Evolutionary conservation across 257 asterid species (phyloP).

Genomic region (Gardenia jasminoides): DNA sequence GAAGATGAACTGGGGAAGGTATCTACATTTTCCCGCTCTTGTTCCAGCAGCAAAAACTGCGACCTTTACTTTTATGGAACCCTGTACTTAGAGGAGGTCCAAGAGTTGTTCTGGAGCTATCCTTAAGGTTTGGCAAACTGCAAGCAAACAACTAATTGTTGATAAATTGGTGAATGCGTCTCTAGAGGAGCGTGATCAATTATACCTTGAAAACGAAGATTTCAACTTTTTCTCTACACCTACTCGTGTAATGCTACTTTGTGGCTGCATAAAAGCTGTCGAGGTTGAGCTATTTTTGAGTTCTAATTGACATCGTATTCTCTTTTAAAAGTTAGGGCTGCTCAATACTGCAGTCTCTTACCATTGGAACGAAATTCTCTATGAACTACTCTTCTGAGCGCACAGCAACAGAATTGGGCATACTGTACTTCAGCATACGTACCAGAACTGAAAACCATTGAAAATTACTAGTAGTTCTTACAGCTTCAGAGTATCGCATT

Average conservation of each 20-base stretch:
- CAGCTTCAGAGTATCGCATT: not conserved
- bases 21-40: not conserved
- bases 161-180: not conserved
- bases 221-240: not conserved
- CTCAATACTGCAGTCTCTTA: not conserved
- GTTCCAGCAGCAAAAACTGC: not conserved
- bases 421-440: not conserved
- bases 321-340: not conserved
- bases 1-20: constrained; percentile 35
- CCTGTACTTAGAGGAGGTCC: not conserved
- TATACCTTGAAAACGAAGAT: not conserved
- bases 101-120: not conserved
- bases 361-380: not conserved
- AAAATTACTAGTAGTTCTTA: not conserved
- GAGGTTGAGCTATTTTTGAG: not conserved
- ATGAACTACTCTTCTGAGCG: not conserved
- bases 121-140: not conserved
- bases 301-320: not conserved
- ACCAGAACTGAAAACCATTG: not conserved
- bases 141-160: not conserved
- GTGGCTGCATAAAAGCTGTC: not conserved
- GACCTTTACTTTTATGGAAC: not conserved
- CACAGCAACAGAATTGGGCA: not conserved
- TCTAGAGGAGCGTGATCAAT: not conserved
- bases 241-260: not conserved